Conservation (phyloP, 2,329 filamentous ascomycete genomes). For the Chaetothyriales sp. region DNA sequence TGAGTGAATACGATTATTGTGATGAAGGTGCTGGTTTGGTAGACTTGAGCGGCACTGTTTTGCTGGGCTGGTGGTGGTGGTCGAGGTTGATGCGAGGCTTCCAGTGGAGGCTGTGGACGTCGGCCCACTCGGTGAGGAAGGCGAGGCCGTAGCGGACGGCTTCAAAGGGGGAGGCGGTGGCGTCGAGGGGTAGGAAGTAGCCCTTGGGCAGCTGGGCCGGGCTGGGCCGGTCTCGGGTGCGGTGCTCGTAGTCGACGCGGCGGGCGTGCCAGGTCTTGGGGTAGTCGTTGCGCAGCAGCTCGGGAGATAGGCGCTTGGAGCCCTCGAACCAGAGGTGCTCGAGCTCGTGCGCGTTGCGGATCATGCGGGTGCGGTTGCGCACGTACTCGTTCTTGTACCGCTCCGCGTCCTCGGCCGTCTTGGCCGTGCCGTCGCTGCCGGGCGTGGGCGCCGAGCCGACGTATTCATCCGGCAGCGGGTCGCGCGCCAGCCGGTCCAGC, state of each 20-base stretch:
- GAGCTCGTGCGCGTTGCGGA: constrained; percentile 28
- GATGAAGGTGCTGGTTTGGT: no score
- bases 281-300: constrained; percentile 27
- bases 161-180: constrained; percentile 29
- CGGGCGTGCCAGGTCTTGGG: constrained; percentile 31
- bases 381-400: constrained; percentile 27
- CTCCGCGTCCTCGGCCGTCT: constrained; percentile 18
- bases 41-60: no score
- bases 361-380: constrained; percentile 27
- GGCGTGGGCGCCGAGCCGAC: constrained; percentile 26
- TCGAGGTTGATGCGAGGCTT: background rate
- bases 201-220: constrained; percentile 21
- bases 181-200: constrained; percentile 28
- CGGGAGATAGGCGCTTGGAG: constrained; percentile 25
- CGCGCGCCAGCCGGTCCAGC: constrained; percentile 29
- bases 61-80: no score
- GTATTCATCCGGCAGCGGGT: constrained; percentile 25
- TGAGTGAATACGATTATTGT: no score
- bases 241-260: constrained; percentile 24
- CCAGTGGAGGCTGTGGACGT: constrained; percentile 1
- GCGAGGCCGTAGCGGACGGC: constrained; percentile 30
- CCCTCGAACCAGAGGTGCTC: constrained; percentile 31
- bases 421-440: constrained; percentile 28
- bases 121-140: constrained; percentile 33
- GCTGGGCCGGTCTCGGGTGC: constrained; percentile 20